Evolutionary conservation across 1,284 basidiomycete species (phyloP), one percentile per base, ranked within the genome.

Genomic region (Heterobasidion parviporum): DNA sequence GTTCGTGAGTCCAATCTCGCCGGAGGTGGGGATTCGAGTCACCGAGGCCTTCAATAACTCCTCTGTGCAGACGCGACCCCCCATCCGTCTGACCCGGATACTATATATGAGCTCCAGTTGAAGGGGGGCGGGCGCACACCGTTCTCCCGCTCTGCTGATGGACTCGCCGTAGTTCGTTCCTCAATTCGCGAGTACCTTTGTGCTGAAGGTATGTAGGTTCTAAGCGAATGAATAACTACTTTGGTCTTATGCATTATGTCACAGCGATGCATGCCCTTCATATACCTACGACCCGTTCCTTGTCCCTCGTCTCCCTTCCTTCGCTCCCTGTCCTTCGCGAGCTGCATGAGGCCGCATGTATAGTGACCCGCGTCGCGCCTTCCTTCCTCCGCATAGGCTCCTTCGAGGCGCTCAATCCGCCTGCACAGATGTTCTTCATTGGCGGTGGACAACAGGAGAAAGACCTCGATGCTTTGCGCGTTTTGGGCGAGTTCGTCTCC

Each of bases 91-190:
- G 69, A 81, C 55, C 75, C 80, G 1, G 76, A 80, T 18, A 72
- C 79, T 2, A 74, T 77, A 0, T 87, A 85, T 61, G 94, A 98
- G 67, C 76, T 99, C 4, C 96, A 98, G 69, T 80, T 98, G 61
- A 99, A 98, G 67, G 96, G 96, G 0, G 85, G 88, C 1, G 96
- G 96, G 0, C 80, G 96, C 8, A 99, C 96, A 1, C 95, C 96
- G 0, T 98, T 96, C 72, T 92, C 93, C 1, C 81, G 96, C 49
- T 76, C 74, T 47, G 96, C 94, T 1, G 96, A 99, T 69, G 96
- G 96, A 0, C 78, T 98, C 8, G 96, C 96, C 1, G 94, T 97
- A 1, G 73, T 95, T 15, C 85, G 94, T 32, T 94, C 92, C 45
- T 94, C 93, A 6, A 86, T 98, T 44, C 85, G 96, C 54, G 96